Base-by-base conservation (phyloP, 2,329 filamentous ascomycete species). In the Rosellinia necatrix region DNA sequence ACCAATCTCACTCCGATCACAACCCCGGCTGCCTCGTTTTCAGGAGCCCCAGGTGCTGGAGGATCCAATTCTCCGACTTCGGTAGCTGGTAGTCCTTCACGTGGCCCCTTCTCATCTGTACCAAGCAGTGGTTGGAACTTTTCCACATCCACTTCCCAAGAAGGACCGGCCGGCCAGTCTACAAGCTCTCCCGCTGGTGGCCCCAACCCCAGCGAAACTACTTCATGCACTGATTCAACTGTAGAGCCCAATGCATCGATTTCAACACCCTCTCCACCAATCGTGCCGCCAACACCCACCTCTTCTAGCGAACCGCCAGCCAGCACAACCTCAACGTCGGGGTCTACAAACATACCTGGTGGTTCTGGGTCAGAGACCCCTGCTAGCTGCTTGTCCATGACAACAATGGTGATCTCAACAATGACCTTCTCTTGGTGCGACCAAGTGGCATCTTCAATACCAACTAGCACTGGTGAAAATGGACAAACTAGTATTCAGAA, bases 111-210 rank as follows among this genome's bases (percentile, higher is more conserved):
- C 37, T 65, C 67, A 35, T 62, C 64, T 34, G 44, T 66, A 37
- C 69, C 69, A 22, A 66, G 63, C 24, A 68, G 66, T 54, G 69
- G 69, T 19, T 71, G 68, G 68, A 71, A 70, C 38, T 59, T 64
- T 51, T 69, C 64, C 37, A 62, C 63, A 17, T 64, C 65, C 3
- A 58, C 56, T 13, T 57, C 49, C n/a, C 51, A 56, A 35, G 53
- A 48, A 32, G 44, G 58, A 21, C 58, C 54, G 17, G 57, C 47
- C 13, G 61, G 44, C n/a, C 61, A 52, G 43, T 48, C 62, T 8
- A 60, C 62, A 21, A 56, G 19, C 24, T 49, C 52, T 22, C 46
- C 57, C 3, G 27, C 30, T n/a, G 37, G 22, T 7, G 47, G 42
- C 21, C 37, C 51, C 10, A 58, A 51, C 30, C 53, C 56, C 10